Evolutionary conservation across 1,284 basidiomycete species (phyloP).

Genomic region (Ganoderma sp.): DNA sequence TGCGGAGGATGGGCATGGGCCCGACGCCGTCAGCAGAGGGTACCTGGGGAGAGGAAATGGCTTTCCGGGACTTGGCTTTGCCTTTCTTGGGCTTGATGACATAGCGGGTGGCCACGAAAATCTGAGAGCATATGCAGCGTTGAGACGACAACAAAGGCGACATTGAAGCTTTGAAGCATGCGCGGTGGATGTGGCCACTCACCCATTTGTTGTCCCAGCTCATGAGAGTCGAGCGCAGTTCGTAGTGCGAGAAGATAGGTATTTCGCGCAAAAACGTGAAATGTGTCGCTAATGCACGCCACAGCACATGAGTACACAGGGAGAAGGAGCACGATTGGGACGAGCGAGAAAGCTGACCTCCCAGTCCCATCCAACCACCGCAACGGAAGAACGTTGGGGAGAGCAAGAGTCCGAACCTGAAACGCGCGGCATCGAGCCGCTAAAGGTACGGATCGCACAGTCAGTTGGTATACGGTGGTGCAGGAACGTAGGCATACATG

Average conservation of each 20-base stretch:
- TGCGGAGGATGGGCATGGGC: slow-evolving; percentile 37
- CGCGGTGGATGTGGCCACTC: slow-evolving; percentile 31
- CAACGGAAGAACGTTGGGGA: slow-evolving; percentile 70
- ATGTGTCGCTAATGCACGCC: slow-evolving; percentile 58
- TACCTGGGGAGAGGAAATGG: slow-evolving; percentile 11
- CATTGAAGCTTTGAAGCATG: no score
- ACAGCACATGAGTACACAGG: background rate
- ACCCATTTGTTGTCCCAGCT: slow-evolving; percentile 92
- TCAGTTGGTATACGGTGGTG: no score
- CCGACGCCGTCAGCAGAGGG: slow-evolving; percentile 34
- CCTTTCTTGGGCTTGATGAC: slow-evolving; percentile 62
- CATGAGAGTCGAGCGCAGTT: slow-evolving; percentile 69
- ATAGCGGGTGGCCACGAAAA: slow-evolving; percentile 70
- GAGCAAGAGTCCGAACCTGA: slow-evolving; percentile 52
- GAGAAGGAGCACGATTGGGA: background rate
- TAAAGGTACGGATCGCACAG: slow-evolving; percentile 35
- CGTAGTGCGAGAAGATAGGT: slow-evolving; percentile 71
- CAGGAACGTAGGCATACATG: background rate
- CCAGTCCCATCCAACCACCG: slow-evolving; percentile 75
- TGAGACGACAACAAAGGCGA: no score
- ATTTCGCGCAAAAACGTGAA: slow-evolving; percentile 83
- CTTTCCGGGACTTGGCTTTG: slow-evolving; percentile 32
- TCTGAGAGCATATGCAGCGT: slow-evolving; percentile 43
- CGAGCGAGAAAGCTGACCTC: slow-evolving; percentile 50
- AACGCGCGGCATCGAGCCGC: slow-evolving; percentile 57